Percentiles rank a stretch among this genome's conserved stretches.
Evolutionary conservation across 1,284 basidiomycete genomes (phyloP).

Genomic region (Rhodotorula sp.): DNA sequence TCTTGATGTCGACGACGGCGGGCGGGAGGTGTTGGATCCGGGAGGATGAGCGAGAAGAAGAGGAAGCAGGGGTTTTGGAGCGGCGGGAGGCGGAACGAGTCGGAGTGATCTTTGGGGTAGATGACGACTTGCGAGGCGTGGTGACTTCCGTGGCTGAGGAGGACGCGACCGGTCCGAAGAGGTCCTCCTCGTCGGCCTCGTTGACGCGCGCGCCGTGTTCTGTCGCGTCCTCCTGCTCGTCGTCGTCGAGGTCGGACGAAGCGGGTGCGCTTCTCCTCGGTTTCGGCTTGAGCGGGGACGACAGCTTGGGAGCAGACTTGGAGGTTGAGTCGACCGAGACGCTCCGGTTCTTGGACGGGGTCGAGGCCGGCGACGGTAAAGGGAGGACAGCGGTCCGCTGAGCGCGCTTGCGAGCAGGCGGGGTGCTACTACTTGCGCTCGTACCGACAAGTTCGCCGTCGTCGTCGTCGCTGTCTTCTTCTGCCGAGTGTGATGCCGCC

Average conservation of each 20-base stretch:
- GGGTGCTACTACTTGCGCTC: background rate
- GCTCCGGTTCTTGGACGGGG: slow-evolving; percentile 15
- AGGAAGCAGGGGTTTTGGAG: slow-evolving; percentile 6
- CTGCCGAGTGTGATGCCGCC: background rate
- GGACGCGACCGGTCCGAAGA: background rate
- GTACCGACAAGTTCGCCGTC: background rate
- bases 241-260: slow-evolving; percentile 6
- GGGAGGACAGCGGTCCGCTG: background rate
- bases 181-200: background rate
- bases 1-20: slow-evolving; percentile 12
- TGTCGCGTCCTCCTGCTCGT: background rate
- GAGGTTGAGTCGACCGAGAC: background rate
- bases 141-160: background rate
- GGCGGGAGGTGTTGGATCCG: slow-evolving; percentile 23
- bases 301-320: background rate
- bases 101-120: slow-evolving; percentile 1
- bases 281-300: slow-evolving; percentile 21
- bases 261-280: background rate
- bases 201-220: background rate
- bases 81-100: background rate
- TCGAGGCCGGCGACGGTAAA: slow-evolving; percentile 2
- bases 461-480: background rate
- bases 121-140: slow-evolving; percentile 9
- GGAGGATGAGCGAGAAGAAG: slow-evolving; percentile 19
- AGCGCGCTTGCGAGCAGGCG: slow-evolving; percentile 14